These are phyloP conservation scores for Petrea volubilis DNA, from an alignment of 257 asterid genomes.

Conservation along the genomic window DNA sequence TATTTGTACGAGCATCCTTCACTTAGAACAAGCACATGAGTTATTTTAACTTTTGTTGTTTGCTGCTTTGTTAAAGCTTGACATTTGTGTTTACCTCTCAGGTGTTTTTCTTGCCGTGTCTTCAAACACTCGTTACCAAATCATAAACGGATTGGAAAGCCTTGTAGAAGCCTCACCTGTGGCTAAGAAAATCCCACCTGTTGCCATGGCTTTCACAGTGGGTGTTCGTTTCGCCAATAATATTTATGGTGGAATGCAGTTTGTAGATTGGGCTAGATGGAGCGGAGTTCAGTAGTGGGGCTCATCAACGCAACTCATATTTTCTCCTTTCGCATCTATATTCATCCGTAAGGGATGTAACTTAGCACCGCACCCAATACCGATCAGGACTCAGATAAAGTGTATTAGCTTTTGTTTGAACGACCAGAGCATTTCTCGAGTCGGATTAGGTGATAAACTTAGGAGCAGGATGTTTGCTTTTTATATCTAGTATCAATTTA, in stretches of 20 bases:
- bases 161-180: constrained; percentile 71
- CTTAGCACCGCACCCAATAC: background rate
- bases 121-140: constrained; percentile 86
- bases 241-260: constrained; percentile 92
- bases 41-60: background rate
- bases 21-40: background rate
- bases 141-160: constrained; percentile 76
- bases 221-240: constrained; percentile 88
- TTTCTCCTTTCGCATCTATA: background rate
- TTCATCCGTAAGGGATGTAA: background rate
- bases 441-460: background rate
- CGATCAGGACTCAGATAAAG: background rate
- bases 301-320: background rate
- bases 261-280: constrained; percentile 88
- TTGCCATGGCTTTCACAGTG: constrained; percentile 85
- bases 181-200: constrained; percentile 72
- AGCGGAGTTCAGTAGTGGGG: constrained; percentile 71
- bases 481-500: background rate
- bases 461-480: background rate
- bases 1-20: background rate
- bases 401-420: background rate
- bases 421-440: background rate
- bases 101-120: constrained; percentile 87
- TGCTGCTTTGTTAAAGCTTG: background rate
- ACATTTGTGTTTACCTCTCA: constrained; percentile 20